These are phyloP conservation scores for Hemileccinum impolitum DNA, from an alignment of 768 basidiomycete genomes.

Conservation along the genomic window DNA sequence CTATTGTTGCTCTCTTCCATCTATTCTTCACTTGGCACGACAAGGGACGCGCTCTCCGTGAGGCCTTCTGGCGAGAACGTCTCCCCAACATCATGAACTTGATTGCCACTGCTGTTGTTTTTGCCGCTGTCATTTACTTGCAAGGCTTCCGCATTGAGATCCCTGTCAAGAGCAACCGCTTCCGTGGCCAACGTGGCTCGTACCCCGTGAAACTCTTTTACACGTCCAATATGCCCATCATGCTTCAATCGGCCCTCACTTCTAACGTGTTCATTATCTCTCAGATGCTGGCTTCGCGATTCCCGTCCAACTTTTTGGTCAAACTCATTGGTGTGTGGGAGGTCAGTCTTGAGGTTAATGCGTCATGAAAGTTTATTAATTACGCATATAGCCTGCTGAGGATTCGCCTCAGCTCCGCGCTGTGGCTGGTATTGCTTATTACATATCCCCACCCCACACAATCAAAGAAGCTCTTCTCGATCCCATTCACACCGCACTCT, in stretches of 20 bases:
- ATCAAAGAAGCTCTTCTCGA: conserved; percentile 84
- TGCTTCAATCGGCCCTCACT: conserved; percentile 92
- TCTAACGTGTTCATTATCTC: conserved; percentile 94
- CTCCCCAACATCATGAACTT: conserved; percentile 98
- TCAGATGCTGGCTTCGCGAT: conserved; percentile 91
- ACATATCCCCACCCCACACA: conserved; percentile 97
- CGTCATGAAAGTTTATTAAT: not conserved
- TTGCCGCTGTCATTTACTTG: conserved; percentile 94
- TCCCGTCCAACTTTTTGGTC: conserved; percentile 90
- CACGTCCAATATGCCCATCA: conserved; percentile 99
- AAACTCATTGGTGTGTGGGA: conserved; percentile 96
- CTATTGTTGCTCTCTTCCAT: conserved; percentile 94
- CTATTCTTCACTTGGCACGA: conserved; percentile 98
- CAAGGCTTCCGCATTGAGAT: conserved; percentile 99
- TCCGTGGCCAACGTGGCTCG: conserved; percentile 92
- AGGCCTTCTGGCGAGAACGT: conserved; percentile 97
- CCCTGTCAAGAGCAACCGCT: conserved; percentile 93
- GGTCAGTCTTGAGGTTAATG: conserved; percentile 44
- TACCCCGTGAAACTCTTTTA: conserved; percentile 99
- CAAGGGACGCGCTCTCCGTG: conserved; percentile 93
- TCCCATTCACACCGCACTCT: conserved; percentile 89
- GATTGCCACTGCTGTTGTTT: conserved; percentile 86
- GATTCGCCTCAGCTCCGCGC: conserved; percentile 92
- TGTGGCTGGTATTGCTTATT: conserved; percentile 90
- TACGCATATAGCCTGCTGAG: conserved; percentile 71